A percentile compares a stretch with the other conserved stretches of the same genome.
Evolutionary conservation across 768 basidiomycete genomes (phyloP).

Genomic region (Antrodiella citrinella): DNA sequence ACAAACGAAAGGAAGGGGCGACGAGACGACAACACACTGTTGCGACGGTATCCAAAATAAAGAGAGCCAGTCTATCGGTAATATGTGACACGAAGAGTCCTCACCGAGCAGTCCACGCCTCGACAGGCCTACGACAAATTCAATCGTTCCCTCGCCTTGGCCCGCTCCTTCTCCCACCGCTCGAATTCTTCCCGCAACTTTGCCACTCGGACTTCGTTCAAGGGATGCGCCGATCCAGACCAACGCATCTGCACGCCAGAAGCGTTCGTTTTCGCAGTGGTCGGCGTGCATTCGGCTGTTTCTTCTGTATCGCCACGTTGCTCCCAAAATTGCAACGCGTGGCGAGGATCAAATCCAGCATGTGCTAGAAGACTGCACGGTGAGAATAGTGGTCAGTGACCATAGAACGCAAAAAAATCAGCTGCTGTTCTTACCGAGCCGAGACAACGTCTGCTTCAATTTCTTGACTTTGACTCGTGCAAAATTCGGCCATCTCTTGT

Average conservation of each 20-base stretch:
- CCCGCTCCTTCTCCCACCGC: constrained; percentile 57
- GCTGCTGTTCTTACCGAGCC: constrained; percentile 52
- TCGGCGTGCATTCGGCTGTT: constrained; percentile 37
- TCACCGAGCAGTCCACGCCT: neutral
- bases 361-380: constrained; percentile 72
- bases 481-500: constrained; percentile 60
- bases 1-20: neutral
- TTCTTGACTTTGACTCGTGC: constrained; percentile 78
- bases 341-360: constrained; percentile 83
- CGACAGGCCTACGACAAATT: neutral
- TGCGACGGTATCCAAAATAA: neutral
- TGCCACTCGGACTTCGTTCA: constrained; percentile 54
- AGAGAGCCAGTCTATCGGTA: neutral
- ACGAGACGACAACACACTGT: neutral
- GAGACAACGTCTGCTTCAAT: constrained; percentile 91
- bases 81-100: neutral
- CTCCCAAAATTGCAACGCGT: constrained; percentile 82
- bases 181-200: constrained; percentile 58
- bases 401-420: neutral
- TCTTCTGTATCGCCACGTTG: constrained; percentile 31
- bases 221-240: constrained; percentile 58
- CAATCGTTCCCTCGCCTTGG: constrained; percentile 2
- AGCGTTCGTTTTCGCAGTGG: constrained; percentile 15
- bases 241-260: constrained; percentile 22
- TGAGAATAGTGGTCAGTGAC: constrained; percentile 4